A percentile compares a stretch with the other conserved stretches of the same genome.
These are phyloP conservation scores for Cicer cuneatum DNA, from an alignment of 306 rosid species.

Conservation along the genomic window DNA sequence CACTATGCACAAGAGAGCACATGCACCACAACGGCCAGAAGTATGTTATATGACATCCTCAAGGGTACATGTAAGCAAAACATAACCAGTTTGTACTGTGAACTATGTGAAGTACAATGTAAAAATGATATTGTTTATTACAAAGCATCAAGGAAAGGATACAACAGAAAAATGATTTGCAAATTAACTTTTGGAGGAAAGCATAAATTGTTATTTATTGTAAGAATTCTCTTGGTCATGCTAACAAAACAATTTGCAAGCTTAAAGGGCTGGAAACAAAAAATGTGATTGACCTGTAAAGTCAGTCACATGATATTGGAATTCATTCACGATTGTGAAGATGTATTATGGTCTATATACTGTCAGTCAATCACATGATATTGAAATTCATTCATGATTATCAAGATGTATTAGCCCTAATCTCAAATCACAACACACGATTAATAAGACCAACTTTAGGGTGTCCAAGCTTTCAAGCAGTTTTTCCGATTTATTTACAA, in stretches of 20 bases:
- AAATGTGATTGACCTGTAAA: slow-evolving; percentile 4
- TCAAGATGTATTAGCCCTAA: slow-evolving; percentile 15
- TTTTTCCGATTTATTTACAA: slow-evolving; percentile 20
- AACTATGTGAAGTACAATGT: slow-evolving; percentile 2
- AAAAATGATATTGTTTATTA: neutral
- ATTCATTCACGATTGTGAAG: slow-evolving; percentile 8
- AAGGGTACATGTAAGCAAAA: slow-evolving; percentile 19
- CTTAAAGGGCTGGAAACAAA: slow-evolving; percentile 6
- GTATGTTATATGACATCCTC: slow-evolving; percentile 28
- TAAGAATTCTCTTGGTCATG: neutral
- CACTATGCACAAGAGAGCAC: slow-evolving; percentile 17
- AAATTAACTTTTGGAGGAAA: slow-evolving; percentile 25
- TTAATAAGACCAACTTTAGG: neutral
- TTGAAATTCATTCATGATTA: slow-evolving; percentile 20
- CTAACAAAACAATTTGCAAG: slow-evolving; percentile 22
- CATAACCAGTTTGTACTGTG: slow-evolving; percentile 1
- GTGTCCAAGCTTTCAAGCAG: slow-evolving; percentile 38
- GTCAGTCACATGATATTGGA: neutral
- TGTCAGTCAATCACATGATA: neutral
- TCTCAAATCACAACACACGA: slow-evolving; percentile 16
- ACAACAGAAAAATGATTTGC: slow-evolving; percentile 5
- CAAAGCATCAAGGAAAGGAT: slow-evolving; percentile 25
- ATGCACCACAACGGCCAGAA: slow-evolving; percentile 24
- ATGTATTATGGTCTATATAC: neutral
- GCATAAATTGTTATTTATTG: neutral